Base-by-base conservation (phyloP, 1,284 basidiomycete genomes). In the Cutaneotrichosporon sp. region DNA sequence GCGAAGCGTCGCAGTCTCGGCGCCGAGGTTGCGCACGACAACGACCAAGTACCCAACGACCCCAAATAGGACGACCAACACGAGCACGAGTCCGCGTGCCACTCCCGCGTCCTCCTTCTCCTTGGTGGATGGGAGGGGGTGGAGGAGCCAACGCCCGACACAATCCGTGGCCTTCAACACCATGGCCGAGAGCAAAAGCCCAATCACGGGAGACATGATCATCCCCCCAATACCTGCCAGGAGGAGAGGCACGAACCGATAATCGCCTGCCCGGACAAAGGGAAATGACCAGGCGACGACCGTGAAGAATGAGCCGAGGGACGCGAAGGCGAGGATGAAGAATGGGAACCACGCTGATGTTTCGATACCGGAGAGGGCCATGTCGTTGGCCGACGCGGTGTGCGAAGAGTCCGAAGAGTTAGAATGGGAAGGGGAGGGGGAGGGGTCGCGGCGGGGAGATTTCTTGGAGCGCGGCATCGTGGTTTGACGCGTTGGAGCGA, bases 261-360 rank as follows among this genome's bases (percentile, higher is more conserved):
- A 42, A 11, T 56, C 55, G 38, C 55, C 55, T 8, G 36, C 38
- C 36, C 21, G 55, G 36, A 56, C 55, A 38, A 31, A 36, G 21
- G 55, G 55, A 38, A 56, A 36, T 7, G 55, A 13, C 38, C 38
- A 56, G 10, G 55, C 55, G 21, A 42, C 36, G 36, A 56, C 13
- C 38, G 36, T 13, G 36, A 56, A 56, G 22, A 21, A 42, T 21
- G 21, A 36, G 14, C 58, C 47, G n/a, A 61, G 63, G 56, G 38
- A 49, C 31, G 53, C 49, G 34, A 55, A 64, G 31, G 22, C 55
- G 11, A 56, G 38, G 36, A 56, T 18, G 38, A 56, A 56, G 55
- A 56, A 56, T 10, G 55, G 55, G 38, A 56, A 56, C 55, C 55
- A 56, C 8, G 36, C 21, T 9, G 55, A 56, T 8, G 38, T 56